Percentiles rank a stretch among this genome's conserved stretches.
phyloP scores from a whole-genome alignment of 352 stramenopile genomes.

The Phytopythium mirpurense region DNA sequence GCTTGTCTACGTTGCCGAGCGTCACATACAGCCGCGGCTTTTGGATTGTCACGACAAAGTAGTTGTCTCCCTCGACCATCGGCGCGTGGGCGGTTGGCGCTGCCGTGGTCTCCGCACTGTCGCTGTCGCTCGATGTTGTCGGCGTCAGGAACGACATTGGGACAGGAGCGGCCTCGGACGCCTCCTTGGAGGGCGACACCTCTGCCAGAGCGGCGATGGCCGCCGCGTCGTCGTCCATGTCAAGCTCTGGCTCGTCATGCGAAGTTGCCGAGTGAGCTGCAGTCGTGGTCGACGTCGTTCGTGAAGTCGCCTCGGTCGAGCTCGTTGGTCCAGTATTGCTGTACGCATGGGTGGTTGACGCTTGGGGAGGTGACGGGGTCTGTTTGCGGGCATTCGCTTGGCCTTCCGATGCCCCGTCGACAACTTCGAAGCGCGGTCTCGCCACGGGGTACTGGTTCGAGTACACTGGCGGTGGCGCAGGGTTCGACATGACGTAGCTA shows the following conservation, averaged over 20 bases:
- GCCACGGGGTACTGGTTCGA: neutral
- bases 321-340: neutral
- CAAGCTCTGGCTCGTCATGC: conserved; percentile 13
- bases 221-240: conserved; percentile 12
- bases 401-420: neutral
- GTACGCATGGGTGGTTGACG: neutral
- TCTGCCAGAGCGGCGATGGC: conserved; percentile 16
- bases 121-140: conserved; percentile 3
- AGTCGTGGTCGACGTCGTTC: neutral
- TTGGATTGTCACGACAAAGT: conserved; percentile 31
- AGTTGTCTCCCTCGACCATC: conserved; percentile 17
- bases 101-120: neutral
- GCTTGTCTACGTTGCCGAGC: conserved; percentile 37
- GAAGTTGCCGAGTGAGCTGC: neutral
- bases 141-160: conserved; percentile 47
- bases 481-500: neutral
- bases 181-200: neutral
- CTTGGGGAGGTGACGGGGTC: neutral
- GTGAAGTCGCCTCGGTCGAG: neutral
- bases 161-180: neutral
- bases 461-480: neutral
- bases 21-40: conserved; percentile 49
- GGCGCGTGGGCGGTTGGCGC: neutral
- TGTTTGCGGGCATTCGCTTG: neutral
- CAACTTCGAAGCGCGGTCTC: conserved; percentile 3